These are phyloP conservation scores for Pichia exigua DNA, from an alignment of 805 yeast genomes.

Conservation along the genomic window DNA sequence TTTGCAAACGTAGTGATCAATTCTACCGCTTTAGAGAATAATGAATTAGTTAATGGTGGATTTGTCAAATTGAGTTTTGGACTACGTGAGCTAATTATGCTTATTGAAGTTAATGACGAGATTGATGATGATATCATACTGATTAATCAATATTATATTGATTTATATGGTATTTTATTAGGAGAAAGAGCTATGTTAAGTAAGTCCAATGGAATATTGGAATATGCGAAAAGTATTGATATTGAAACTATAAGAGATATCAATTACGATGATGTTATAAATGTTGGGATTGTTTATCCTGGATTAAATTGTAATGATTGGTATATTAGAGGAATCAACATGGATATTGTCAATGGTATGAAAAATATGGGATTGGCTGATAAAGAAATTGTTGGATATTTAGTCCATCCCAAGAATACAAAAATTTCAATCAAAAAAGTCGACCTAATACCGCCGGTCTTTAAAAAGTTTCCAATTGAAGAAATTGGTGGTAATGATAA, in stretches of 20 bases:
- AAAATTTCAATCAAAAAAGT: constrained; percentile 27
- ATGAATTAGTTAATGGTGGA: constrained; percentile 20
- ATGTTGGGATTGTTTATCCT: constrained; percentile 55
- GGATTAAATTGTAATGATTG: constrained; percentile 27
- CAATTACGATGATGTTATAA: constrained; percentile 32
- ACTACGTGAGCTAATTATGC: constrained; percentile 8
- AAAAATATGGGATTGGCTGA: constrained; percentile 13
- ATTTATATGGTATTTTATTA: constrained; percentile 18
- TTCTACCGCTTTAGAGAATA: constrained; percentile 9
- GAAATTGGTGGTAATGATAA: constrained; percentile 69
- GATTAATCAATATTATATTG: constrained; percentile 16
- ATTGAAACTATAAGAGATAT: neutral
- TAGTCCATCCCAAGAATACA: constrained; percentile 22
- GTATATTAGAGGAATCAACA: constrained; percentile 9
- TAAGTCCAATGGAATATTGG: constrained; percentile 44
- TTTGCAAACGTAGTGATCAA: constrained; percentile 12
- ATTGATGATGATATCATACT: constrained; percentile 24
- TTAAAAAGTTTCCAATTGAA: constrained; percentile 32
- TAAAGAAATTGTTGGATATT: constrained; percentile 18
- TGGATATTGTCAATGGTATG: constrained; percentile 24
- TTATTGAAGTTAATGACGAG: constrained; percentile 7
- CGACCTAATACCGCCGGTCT: constrained; percentile 31
- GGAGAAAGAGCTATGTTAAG: constrained; percentile 34
- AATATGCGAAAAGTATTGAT: constrained; percentile 20
- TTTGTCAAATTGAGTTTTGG: constrained; percentile 24